phyloP scores from a whole-genome alignment of 169 alveolate genomes.

The Sarcocystis neurona region DNA sequence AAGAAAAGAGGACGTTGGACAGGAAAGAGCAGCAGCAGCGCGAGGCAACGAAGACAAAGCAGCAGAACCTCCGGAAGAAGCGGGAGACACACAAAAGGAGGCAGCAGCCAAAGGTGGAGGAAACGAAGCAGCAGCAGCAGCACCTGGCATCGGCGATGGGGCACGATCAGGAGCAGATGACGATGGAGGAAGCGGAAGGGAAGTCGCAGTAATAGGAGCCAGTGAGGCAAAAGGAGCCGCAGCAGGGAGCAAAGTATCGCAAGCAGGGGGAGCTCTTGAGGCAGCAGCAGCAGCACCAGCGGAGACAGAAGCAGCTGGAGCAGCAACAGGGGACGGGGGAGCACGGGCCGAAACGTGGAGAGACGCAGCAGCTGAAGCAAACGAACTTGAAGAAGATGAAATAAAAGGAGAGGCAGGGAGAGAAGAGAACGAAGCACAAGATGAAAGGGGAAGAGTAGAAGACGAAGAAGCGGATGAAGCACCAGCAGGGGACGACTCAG shows the following conservation, averaged over 20 bases:
- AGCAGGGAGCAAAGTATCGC: neutral
- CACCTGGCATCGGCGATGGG: neutral
- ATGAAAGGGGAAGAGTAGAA: neutral
- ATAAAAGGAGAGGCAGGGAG: neutral
- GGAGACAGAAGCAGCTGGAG: neutral
- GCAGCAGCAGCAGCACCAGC: neutral
- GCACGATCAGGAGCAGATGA: neutral
- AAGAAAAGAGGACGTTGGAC: neutral
- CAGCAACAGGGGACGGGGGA: neutral
- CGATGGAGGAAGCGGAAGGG: neutral
- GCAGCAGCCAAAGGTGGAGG: neutral
- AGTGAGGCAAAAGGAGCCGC: neutral
- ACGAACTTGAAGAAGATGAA: neutral
- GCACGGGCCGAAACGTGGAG: neutral
- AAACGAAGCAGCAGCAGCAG: neutral
- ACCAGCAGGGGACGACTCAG: no score
- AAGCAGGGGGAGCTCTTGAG: neutral
- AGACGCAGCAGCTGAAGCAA: neutral
- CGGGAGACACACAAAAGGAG: neutral
- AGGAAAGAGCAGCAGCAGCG: neutral
- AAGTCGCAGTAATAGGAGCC: neutral
- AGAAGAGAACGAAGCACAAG: neutral
- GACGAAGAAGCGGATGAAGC: neutral
- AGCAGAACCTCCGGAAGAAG: neutral
- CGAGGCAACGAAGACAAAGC: neutral